These are phyloP conservation scores for Lithospermum erythrorhizon DNA, from an alignment of 257 asterid genomes.

Conservation along the genomic window DNA sequence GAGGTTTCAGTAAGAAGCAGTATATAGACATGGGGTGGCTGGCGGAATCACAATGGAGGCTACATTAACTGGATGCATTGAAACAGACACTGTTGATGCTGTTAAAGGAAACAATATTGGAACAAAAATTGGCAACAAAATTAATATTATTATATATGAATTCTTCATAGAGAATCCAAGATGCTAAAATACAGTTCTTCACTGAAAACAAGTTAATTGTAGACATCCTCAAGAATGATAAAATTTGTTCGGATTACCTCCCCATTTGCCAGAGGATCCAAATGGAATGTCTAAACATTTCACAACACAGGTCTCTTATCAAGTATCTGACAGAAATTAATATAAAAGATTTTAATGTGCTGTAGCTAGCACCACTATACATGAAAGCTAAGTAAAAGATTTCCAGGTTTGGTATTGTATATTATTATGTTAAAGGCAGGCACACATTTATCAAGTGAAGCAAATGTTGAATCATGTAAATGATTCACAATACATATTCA, in stretches of 20 bases:
- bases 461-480: neutral
- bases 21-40: conserved; percentile 76
- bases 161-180: neutral
- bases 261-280: conserved; percentile 97
- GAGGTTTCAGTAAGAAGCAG: conserved; percentile 83
- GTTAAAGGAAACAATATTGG: neutral
- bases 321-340: conserved; percentile 20
- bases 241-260: conserved; percentile 15
- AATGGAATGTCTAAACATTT: conserved; percentile 68
- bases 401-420: neutral
- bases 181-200: neutral
- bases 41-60: conserved; percentile 87
- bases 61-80: conserved; percentile 60
- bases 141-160: neutral
- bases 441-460: neutral
- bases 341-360: neutral
- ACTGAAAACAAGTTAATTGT: neutral
- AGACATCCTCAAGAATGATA: neutral
- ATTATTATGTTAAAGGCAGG: no score
- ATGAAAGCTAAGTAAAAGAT: neutral
- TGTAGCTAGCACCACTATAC: neutral
- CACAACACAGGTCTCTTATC: conserved; percentile 76
- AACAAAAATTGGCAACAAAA: neutral
- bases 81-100: neutral
- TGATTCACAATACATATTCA: conserved; percentile 30